Evolutionary conservation across 805 yeast genomes (phyloP), one percentile per base, ranked within the genome.

Genomic region (Teunomyces kruisii): DNA sequence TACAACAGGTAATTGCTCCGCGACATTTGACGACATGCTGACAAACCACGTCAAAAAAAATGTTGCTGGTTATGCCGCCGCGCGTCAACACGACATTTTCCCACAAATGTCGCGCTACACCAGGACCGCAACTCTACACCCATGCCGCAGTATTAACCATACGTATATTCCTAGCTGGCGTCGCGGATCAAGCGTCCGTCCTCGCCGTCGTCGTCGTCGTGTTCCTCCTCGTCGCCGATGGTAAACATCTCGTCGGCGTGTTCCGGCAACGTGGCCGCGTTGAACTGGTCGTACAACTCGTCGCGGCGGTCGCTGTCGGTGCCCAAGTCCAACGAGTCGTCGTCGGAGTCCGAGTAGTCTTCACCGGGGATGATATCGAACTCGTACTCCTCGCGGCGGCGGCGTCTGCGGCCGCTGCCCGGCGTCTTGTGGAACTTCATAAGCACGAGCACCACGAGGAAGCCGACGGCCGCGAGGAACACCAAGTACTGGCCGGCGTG

Each of bases 301-400:
- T 43, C 46, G 27, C 31, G 44, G n/a, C 43, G 43, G n/a, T 46
- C 49, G 29, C 52, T 52, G 43, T 59, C 44, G 43, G 49, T 54
- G 8, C 68, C 70, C 39, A 65, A 56, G 40, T 70, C 77, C 26
- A 68, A 57, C 50, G 58, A 62, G 28, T 62, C 71, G 28, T 62
- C 71, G 13, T 66, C 74, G 42, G 69, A 64, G 42, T 72, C 76
- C 39, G 65, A 62, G 50, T 73, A 73, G 42, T 76, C 81, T 50
- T 84, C 86, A 6, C 86, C 84, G 14, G 83, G 85, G 37, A 86
- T 86, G 39, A 86, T 81, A 58, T 86, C 95, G 57, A 86, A 84
- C 58, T 86, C 94, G 56, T 79, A 83, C 44, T 81, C 80, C 32
- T 83, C 89, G 55, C 84, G 80, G 56, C 84, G 80, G 65, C 90